Percentiles rank a stretch among this genome's conserved stretches.
Evolutionary conservation across 2,329 filamentous ascomycete species (phyloP).

Genomic region (Penicillium sclerotigenum): DNA sequence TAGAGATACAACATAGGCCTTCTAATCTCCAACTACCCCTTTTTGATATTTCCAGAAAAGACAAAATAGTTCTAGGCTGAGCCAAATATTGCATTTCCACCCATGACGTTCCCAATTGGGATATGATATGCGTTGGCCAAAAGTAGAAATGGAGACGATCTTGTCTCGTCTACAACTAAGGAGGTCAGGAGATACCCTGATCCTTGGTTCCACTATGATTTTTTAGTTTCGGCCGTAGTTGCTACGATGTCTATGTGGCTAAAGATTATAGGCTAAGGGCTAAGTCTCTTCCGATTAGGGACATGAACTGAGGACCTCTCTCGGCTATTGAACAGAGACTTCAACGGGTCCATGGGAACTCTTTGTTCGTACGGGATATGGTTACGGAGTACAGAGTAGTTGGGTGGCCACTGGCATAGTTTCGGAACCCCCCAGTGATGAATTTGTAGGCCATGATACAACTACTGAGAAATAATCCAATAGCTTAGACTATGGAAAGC

Average conservation of each 20-base stretch:
- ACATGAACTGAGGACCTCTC: background rate
- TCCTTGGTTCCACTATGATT: background rate
- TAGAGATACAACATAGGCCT: too few species aligned
- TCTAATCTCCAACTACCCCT: background rate
- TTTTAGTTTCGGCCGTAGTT: background rate
- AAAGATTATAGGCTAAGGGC: background rate
- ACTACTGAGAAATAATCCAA: background rate
- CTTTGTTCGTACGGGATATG: background rate
- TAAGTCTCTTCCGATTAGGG: background rate
- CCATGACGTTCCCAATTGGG: background rate
- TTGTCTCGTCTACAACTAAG: background rate
- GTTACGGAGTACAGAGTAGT: background rate
- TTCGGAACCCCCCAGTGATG: background rate
- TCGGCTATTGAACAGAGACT: background rate
- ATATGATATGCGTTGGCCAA: background rate
- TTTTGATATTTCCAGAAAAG: background rate
- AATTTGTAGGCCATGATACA: background rate
- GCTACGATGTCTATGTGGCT: too few species aligned
- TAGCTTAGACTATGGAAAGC: background rate
- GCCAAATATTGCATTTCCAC: background rate
- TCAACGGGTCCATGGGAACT: background rate
- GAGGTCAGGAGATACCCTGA: background rate
- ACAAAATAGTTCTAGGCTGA: background rate
- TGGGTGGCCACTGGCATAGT: background rate
- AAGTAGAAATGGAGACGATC: background rate